These are phyloP conservation scores for Rhizoctonia solani DNA, from an alignment of 1,284 basidiomycete genomes.

Conservation along the genomic window DNA sequence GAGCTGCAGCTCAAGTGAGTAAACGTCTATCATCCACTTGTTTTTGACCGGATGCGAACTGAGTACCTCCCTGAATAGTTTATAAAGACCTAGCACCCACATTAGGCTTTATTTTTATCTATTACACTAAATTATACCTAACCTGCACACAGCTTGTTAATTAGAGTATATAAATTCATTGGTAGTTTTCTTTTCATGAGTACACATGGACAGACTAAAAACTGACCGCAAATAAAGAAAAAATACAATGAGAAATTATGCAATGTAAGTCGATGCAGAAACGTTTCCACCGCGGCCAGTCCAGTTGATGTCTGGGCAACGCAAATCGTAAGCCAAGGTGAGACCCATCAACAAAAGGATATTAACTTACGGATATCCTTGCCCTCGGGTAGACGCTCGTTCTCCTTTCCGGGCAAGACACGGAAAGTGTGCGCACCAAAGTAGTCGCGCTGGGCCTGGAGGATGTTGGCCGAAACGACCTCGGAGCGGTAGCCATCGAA, in stretches of 20 bases:
- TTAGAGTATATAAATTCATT: slow-evolving; percentile 27
- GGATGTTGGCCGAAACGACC: slow-evolving; percentile 88
- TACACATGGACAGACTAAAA: slow-evolving; percentile 14
- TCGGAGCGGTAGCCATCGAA: slow-evolving; percentile 95
- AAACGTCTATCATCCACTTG: no score
- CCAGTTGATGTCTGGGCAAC: slow-evolving; percentile 79
- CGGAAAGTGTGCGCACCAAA: slow-evolving; percentile 95
- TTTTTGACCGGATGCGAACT: background rate
- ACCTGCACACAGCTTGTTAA: no score
- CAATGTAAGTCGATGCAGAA: slow-evolving; percentile 89
- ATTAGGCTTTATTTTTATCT: background rate
- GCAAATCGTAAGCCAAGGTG: background rate
- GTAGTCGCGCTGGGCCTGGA: slow-evolving; percentile 95
- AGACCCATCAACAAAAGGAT: slow-evolving; percentile 29
- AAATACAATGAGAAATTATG: slow-evolving; percentile 54
- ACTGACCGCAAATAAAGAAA: slow-evolving; percentile 5
- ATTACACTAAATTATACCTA: no score
- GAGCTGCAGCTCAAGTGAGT: slow-evolving; percentile 32
- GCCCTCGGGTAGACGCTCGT: slow-evolving; percentile 74
- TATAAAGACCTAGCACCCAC: background rate
- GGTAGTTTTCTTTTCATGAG: slow-evolving; percentile 9
- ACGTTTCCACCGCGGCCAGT: slow-evolving; percentile 93
- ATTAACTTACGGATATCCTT: slow-evolving; percentile 84
- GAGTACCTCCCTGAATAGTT: background rate
- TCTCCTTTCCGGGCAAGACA: slow-evolving; percentile 88